Evolutionary conservation across 2,329 filamentous ascomycete species (phyloP).

Genomic region (Blastomyces emzantsi): DNA sequence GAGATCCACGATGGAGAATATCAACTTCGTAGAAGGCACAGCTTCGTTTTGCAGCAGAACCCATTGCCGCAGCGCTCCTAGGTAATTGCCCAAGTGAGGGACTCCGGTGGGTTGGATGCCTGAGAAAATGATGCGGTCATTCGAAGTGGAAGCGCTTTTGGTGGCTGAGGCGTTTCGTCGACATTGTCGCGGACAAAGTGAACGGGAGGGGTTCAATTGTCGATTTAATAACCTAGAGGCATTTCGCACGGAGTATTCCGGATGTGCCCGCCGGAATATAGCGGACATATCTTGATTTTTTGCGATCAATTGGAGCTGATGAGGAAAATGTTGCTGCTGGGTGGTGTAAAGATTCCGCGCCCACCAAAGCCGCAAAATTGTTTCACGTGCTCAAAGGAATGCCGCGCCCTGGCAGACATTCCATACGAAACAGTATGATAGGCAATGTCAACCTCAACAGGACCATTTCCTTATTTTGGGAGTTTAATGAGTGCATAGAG

Average conservation of each 20-base stretch:
- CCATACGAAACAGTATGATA: background rate
- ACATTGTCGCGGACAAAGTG: slow-evolving; percentile 8
- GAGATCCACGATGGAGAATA: slow-evolving; percentile 86
- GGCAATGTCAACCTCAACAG: background rate
- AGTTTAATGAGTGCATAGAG: background rate
- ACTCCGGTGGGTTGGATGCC: slow-evolving; percentile 94
- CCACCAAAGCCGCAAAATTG: background rate
- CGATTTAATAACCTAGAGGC: background rate
- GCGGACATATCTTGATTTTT: background rate
- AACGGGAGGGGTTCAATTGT: background rate
- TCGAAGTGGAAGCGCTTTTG: slow-evolving; percentile 8
- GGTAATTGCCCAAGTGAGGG: slow-evolving; percentile 91
- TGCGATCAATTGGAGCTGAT: background rate
- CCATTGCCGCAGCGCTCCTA: slow-evolving; percentile 84
- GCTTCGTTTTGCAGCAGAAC: slow-evolving; percentile 61
- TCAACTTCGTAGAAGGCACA: slow-evolving; percentile 42
- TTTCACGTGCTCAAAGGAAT: background rate
- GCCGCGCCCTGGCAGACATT: background rate
- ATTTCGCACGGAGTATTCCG: background rate
- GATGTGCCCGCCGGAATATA: background rate
- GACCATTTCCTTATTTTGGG: background rate
- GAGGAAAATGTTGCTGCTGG: background rate
- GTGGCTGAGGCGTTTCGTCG: slow-evolving; percentile 6
- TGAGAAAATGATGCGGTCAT: slow-evolving; percentile 63
- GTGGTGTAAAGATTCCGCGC: background rate